Evolutionary conservation across 257 asterid species (phyloP).

Genomic region (Solanum rostratum): DNA sequence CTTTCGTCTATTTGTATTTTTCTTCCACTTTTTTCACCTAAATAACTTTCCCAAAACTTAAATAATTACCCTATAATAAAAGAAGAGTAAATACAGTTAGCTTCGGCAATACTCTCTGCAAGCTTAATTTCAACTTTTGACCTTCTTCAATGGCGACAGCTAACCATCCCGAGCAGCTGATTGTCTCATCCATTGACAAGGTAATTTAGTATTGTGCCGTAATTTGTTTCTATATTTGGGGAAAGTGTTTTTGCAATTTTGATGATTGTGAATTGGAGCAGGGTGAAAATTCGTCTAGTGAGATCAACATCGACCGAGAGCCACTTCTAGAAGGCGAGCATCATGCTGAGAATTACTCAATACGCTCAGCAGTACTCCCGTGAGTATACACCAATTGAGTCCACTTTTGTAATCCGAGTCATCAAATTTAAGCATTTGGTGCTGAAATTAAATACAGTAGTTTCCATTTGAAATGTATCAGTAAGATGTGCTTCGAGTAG

Average conservation of each 20-base stretch:
- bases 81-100: background rate
- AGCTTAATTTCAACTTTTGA: background rate
- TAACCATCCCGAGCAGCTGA: slow-evolving; percentile 14
- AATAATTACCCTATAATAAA: background rate
- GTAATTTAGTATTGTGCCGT: slow-evolving; percentile 1
- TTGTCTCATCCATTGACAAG: slow-evolving; percentile 15
- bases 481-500: background rate
- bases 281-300: slow-evolving; percentile 29
- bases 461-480: background rate
- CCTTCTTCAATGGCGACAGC: background rate
- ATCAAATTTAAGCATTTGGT: background rate
- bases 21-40: background rate
- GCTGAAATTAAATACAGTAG: background rate
- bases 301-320: slow-evolving; percentile 26
- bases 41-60: background rate
- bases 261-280: slow-evolving; percentile 6
- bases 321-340: slow-evolving; percentile 35
- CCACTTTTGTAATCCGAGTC: background rate
- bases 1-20: background rate
- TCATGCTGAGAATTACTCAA: slow-evolving; percentile 45
- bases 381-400: slow-evolving; percentile 23
- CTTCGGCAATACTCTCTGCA: background rate
- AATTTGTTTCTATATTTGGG: background rate
- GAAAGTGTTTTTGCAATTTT: background rate
- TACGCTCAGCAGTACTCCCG: slow-evolving; percentile 61